These are phyloP conservation scores for Malassezia slooffiae DNA, from an alignment of 1,284 basidiomycete species.

Conservation along the genomic window DNA sequence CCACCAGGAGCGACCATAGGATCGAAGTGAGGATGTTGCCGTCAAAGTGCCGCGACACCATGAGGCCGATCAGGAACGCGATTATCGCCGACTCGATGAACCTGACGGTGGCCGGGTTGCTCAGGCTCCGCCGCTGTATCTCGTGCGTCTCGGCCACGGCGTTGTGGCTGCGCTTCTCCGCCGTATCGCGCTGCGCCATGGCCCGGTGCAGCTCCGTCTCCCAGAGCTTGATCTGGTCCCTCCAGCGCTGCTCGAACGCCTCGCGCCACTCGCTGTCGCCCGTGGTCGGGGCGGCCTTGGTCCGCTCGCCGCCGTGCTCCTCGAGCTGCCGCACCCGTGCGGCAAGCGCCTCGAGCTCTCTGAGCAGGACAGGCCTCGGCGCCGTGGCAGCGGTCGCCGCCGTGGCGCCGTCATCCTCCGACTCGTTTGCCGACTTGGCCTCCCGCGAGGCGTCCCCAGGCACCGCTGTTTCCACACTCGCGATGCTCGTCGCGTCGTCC, in stretches of 20 bases:
- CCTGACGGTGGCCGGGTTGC: no score
- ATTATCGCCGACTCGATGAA: no score
- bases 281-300: background rate
- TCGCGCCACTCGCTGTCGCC: conserved; percentile 2
- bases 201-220: background rate
- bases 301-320: conserved; percentile 64
- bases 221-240: conserved; percentile 4
- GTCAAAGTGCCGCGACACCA: no score
- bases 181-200: no score
- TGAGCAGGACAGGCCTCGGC: background rate
- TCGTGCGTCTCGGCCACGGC: no score
- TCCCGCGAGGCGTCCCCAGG: background rate
- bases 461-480: conserved; percentile 30
- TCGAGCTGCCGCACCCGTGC: conserved; percentile 63
- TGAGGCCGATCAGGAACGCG: no score
- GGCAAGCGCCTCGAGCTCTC: conserved; percentile 52
- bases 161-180: no score
- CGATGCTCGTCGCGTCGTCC: conserved; percentile 36
- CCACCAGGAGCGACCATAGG: no score
- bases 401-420: background rate
- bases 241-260: conserved; percentile 9
- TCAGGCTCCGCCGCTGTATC: no score
- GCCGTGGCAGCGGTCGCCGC: background rate
- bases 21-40: no score
- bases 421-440: background rate